phyloP scores from a whole-genome alignment of 2,329 filamentous ascomycete genomes.

The Ceratocystiopsis sp. region DNA sequence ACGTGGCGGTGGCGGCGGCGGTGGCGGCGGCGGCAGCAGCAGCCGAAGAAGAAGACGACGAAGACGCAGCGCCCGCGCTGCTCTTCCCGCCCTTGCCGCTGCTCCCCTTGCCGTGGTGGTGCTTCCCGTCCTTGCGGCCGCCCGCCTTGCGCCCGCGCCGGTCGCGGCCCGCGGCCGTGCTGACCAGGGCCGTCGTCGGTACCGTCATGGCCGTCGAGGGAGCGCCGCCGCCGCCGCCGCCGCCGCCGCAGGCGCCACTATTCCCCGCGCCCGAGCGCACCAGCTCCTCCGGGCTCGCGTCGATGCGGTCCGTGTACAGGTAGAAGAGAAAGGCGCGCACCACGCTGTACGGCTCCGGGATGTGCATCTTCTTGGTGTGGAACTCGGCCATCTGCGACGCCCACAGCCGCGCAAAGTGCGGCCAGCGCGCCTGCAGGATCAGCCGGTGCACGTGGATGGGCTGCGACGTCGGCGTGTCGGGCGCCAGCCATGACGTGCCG shows the following conservation, averaged over 20 bases:
- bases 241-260: no score
- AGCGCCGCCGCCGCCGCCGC: no score
- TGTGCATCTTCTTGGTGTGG: constrained; percentile 93
- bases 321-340: constrained; percentile 93
- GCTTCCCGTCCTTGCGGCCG: no score
- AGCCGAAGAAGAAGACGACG: neutral
- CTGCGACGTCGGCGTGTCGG: constrained; percentile 49
- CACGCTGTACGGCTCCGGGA: constrained; percentile 86
- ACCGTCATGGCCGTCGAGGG: no score
- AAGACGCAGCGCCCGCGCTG: no score
- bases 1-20: constrained; percentile 8
- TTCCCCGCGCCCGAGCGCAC: constrained; percentile 22
- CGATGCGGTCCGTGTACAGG: constrained; percentile 88
- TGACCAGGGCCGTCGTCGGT: no score
- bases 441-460: constrained; percentile 92
- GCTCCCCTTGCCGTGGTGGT: neutral
- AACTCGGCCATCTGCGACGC: constrained; percentile 93
- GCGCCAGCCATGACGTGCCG: constrained; percentile 35
- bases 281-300: constrained; percentile 31
- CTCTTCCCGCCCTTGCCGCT: no score
- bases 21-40: neutral
- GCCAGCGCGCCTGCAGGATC: constrained; percentile 89
- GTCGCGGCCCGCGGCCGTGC: no score
- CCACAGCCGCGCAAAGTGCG: constrained; percentile 86
- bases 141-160: no score